Percentiles rank a stretch among this genome's conserved stretches.
Evolutionary conservation across 192 early-diverging fungal genomes (phyloP).

Genomic region (Coemansia guatemalensis): DNA sequence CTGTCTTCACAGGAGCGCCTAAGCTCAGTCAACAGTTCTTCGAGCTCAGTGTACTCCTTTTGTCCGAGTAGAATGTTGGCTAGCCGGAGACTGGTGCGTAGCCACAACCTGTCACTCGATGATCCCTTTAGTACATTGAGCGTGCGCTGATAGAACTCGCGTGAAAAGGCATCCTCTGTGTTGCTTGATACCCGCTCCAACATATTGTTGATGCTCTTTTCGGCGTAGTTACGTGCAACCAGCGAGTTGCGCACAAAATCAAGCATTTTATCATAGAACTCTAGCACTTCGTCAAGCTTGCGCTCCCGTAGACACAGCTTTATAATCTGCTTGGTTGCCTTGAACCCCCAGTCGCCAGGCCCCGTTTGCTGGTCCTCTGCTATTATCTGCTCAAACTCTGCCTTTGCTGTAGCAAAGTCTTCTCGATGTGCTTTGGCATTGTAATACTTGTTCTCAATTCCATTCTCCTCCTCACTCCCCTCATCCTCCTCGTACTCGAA

Average conservation of each 20-base stretch:
- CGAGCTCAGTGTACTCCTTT: slow-evolving; percentile 18
- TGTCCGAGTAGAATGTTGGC: slow-evolving; percentile 38
- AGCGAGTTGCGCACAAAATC: slow-evolving; percentile 23
- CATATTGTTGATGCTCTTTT: slow-evolving; percentile 52
- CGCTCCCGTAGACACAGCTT: slow-evolving; percentile 27
- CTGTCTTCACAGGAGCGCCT: slow-evolving; percentile 21
- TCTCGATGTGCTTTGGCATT: slow-evolving; percentile 48
- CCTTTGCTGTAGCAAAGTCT: slow-evolving; percentile 21
- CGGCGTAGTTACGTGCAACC: slow-evolving; percentile 40
- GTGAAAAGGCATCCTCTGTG: slow-evolving; percentile 15
- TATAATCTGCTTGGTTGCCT: slow-evolving; percentile 47
- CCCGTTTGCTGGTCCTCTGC: slow-evolving; percentile 17
- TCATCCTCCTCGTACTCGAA: slow-evolving; percentile 51
- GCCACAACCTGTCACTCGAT: slow-evolving; percentile 36
- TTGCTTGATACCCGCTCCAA: slow-evolving; percentile 28
- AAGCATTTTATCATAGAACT: slow-evolving; percentile 37
- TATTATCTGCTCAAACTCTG: slow-evolving; percentile 27
- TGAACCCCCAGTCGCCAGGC: slow-evolving; percentile 45
- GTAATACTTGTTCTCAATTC: slow-evolving; percentile 51
- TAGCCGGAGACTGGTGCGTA: slow-evolving; percentile 46
- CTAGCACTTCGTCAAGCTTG: slow-evolving; percentile 13
- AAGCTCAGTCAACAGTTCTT: slow-evolving; percentile 20
- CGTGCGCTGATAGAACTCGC: slow-evolving; percentile 31
- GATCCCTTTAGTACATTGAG: slow-evolving; percentile 33
- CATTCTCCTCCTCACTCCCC: slow-evolving; percentile 23